Base-by-base conservation (phyloP, 495 filamentous ascomycete genomes). In the Beverwykella pulmonaria region DNA sequence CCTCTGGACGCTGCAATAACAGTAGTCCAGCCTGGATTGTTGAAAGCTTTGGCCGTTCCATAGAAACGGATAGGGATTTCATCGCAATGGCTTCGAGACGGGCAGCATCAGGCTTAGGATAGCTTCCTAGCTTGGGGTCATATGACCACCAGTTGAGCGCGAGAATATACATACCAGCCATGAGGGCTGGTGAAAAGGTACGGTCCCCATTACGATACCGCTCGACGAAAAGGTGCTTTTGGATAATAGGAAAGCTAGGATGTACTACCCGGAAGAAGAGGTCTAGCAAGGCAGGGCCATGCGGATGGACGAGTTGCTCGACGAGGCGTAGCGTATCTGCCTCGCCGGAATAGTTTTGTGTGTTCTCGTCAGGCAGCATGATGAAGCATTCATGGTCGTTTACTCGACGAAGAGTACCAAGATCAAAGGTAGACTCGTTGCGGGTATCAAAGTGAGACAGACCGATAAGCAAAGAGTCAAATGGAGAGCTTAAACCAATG, bases 11-110 rank as follows among this genome's bases (percentile, higher is more conserved):
- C 71, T 98, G 93, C 65, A 93, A 88, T 22, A 98, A 82, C 36
- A 98, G 77, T 52, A 98, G 79, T 10, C 93, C 94, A 2, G 92
- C 93, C 75, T 98, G 94, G 29, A 98, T 85, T 1, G 93, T 94
- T 17, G 93, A 93, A n/a, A 97, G 82, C 65, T 93, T 96, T 2
- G 94, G 91, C 65, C 88, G 82, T 60, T 89, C 87, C 77, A 97
- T 86, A 49, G 91, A 90, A 59, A 90, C 86, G 1, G 84, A 85
- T 50, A 97, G 80, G 30, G 89, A 83, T 52, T 85, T 85, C 65
- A 88, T 82, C 34, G 93, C 90, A 29, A 92, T 80, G 65, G 88
- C 84, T 78, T 97, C 93, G 39, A 97, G 79, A 63, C 87, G 86
- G 36, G 80, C 78, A 50, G 90, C 80, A 76, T 97, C 90, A 7